phyloP scores from a whole-genome alignment of 768 basidiomycete genomes.

The Calvatia gigantea region DNA sequence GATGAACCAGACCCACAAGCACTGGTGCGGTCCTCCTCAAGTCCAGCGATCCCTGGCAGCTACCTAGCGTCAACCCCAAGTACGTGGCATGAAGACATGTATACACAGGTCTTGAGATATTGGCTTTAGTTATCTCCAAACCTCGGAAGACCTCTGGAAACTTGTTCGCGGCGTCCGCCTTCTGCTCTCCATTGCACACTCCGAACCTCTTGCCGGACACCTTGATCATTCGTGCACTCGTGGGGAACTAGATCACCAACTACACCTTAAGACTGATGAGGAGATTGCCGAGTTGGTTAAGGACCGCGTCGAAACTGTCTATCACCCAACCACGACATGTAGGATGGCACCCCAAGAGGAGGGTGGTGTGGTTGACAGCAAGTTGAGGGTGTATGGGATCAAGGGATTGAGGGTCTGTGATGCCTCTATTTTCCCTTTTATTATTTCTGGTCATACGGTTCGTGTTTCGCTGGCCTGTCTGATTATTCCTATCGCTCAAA shows the following conservation, averaged over 20 bases:
- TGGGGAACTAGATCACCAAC: slow-evolving; percentile 36
- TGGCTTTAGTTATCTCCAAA: slow-evolving; percentile 34
- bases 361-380: slow-evolving; percentile 36
- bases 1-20: slow-evolving; percentile 35
- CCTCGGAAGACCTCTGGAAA: slow-evolving; percentile 38
- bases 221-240: slow-evolving; percentile 31
- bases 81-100: slow-evolving; percentile 15
- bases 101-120: neutral
- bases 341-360: slow-evolving; percentile 40
- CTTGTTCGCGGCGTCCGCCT: slow-evolving; percentile 39
- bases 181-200: slow-evolving; percentile 33
- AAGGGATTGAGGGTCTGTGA: slow-evolving; percentile 43
- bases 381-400: slow-evolving; percentile 38
- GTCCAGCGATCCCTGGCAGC: slow-evolving; percentile 38
- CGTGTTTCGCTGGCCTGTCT: slow-evolving; percentile 14
- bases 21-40: slow-evolving; percentile 35
- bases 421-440: slow-evolving; percentile 43
- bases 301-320: slow-evolving; percentile 42
- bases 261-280: slow-evolving; percentile 34
- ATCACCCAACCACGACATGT: slow-evolving; percentile 44
- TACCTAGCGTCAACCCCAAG: slow-evolving; percentile 44
- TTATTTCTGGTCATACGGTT: slow-evolving; percentile 46
- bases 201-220: slow-evolving; percentile 34
- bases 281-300: slow-evolving; percentile 39
- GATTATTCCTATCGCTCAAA: neutral